Conservation (phyloP, 2,329 filamentous ascomycete species). For the Ciborinia camelliae region DNA sequence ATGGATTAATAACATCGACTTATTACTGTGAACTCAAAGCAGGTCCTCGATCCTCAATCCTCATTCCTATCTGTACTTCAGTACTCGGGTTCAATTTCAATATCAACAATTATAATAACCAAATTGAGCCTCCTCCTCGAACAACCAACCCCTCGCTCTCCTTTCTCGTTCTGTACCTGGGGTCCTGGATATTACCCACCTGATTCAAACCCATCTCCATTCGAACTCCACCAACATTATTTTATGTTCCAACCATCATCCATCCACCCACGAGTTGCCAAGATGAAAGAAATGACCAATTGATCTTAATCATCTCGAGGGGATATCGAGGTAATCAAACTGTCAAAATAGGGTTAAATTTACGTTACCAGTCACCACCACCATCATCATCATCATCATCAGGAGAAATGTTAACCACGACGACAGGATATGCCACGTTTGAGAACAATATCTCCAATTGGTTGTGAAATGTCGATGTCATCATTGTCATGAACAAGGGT, state of each 20-base stretch:
- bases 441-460: constrained; percentile 4
- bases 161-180: constrained; percentile 4
- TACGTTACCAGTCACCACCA: background rate
- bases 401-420: background rate
- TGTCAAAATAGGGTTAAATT: background rate
- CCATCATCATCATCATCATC: background rate
- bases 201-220: background rate
- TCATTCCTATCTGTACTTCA: too few relatives aligned
- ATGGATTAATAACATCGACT: background rate
- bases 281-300: background rate
- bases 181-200: too few relatives aligned
- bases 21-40: background rate
- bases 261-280: constrained; percentile 7
- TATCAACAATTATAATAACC: background rate
- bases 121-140: background rate
- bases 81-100: background rate
- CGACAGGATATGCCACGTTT: background rate
- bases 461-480: background rate
- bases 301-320: background rate
- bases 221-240: background rate
- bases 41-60: background rate
- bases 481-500: constrained; percentile 8
- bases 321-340: background rate
- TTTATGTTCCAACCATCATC: background rate
- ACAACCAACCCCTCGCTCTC: background rate